Evolutionary conservation across 768 basidiomycete genomes (phyloP).

Genomic region (Suillus brevipes): DNA sequence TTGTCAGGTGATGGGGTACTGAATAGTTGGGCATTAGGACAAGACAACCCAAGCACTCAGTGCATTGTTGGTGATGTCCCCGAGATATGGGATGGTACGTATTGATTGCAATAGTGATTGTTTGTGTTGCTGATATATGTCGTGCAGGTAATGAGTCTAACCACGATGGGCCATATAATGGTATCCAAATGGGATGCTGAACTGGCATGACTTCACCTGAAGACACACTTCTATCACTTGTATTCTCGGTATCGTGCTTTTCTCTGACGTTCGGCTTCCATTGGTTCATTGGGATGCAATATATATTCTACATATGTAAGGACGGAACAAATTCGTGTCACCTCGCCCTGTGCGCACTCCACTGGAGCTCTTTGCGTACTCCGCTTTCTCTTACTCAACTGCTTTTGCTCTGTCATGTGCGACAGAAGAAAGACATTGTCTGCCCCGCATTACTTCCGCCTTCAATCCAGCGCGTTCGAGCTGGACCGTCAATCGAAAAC

Average conservation of each 20-base stretch:
- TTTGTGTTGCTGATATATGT: background rate
- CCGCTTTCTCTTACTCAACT: no score
- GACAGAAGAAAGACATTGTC: no score
- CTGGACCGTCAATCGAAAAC: no score
- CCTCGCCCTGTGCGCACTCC: no score
- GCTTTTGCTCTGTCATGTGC: no score
- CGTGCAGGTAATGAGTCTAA: constrained; percentile 33
- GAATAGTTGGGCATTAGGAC: constrained; percentile 36
- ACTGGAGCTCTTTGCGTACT: no score
- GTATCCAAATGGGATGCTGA: constrained; percentile 23
- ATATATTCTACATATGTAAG: background rate
- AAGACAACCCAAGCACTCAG: constrained; percentile 55
- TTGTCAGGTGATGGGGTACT: background rate
- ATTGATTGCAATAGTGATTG: background rate
- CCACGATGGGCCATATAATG: constrained; percentile 46
- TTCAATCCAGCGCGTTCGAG: no score
- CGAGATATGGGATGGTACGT: constrained; percentile 41
- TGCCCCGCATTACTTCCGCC: no score
- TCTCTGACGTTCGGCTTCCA: background rate
- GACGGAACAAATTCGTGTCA: no score
- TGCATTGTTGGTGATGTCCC: constrained; percentile 26
- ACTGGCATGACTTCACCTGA: background rate
- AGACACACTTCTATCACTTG: background rate
- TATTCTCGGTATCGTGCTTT: background rate
- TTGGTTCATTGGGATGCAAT: background rate